Evolutionary conservation across 345 rosid genomes (phyloP), one percentile per base, ranked within the genome.

Genomic region (Ricinus communis): DNA sequence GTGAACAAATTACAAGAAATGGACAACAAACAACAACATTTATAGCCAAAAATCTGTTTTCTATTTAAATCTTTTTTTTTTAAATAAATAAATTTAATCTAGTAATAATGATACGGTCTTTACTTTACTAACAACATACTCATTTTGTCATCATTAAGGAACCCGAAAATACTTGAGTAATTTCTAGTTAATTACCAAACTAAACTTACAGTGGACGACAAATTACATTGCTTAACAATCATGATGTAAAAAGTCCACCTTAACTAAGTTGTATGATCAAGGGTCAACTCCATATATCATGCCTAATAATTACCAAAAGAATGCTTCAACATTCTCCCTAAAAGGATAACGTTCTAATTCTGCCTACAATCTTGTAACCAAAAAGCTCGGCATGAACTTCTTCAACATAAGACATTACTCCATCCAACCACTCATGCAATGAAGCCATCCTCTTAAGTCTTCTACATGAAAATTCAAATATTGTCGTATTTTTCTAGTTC

Each of bases 151-250:
- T 62, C 52, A 62, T 40, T 25, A 71, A 69, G 27, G 19, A 22
- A 11, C 64, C 62, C 36, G 15, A 16, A n/a, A 18, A 14, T 12
- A 36, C 16, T 25, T 15, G 5, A 6, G 41, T 19, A 12, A 24
- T 62, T 46, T 52, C n/a, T 54, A 45, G n/a, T 40, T 72, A 36
- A 31, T 53, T 41, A 47, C 41, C 22, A n/a, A 11, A 65, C 24
- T 25, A 68, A 49, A 21, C 60, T 66, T 69, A 45, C 33, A 27
- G 46, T 50, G 47, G 73, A 72, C 43, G 43, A 24, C 51, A 71
- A n/a, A 71, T 33, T 67, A 51, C 18, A 65, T 71, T 59, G 45
- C 62, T 27, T 25, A 38, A 38, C 25, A 50, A 71, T 70, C 64
- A 74, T 33, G 52, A 38, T 45, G 61, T 43, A 19, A 45, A n/a